Percentiles rank a stretch among this genome's conserved stretches.
Evolutionary conservation across 345 rosid genomes (phyloP).

Genomic region (Salix suchowensis): DNA sequence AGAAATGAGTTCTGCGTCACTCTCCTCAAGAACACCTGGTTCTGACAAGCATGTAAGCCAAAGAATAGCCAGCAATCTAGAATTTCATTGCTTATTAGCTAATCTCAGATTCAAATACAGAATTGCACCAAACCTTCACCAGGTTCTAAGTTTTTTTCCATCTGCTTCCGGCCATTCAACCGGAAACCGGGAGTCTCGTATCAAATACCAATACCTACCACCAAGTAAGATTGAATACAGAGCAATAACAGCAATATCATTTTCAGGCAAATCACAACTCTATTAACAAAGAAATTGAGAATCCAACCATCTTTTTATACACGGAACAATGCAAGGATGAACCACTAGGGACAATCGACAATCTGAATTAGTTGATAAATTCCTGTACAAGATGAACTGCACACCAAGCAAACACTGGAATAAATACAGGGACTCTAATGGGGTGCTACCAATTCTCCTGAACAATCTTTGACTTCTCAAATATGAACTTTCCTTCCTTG

Average conservation of each 20-base stretch:
- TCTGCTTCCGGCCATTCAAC: not conserved
- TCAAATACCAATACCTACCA: not conserved
- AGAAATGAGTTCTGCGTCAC: not conserved
- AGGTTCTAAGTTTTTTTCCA: not conserved
- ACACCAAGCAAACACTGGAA: not conserved
- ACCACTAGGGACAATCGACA: conserved; percentile 5
- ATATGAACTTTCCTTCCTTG: conserved; percentile 25
- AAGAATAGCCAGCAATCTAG: not conserved
- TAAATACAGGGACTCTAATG: not conserved
- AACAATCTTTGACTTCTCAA: conserved; percentile 23
- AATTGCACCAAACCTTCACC: not conserved
- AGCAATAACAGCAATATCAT: not conserved
- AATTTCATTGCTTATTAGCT: not conserved
- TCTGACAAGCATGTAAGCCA: not conserved
- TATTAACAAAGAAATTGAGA: conserved; percentile 12
- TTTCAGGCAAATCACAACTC: not conserved
- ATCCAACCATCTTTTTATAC: conserved; percentile 11
- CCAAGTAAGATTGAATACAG: not conserved
- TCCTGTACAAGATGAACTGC: not conserved
- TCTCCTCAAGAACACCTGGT: not conserved
- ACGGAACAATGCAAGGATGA: conserved; percentile 16
- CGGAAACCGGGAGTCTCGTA: not conserved
- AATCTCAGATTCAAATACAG: not conserved
- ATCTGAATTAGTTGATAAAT: not conserved
- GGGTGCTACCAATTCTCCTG: conserved; percentile 19